Conservation (phyloP, 371 early-diverging fungal genomes). For the Dinochytrium kinnereticum region DNA sequence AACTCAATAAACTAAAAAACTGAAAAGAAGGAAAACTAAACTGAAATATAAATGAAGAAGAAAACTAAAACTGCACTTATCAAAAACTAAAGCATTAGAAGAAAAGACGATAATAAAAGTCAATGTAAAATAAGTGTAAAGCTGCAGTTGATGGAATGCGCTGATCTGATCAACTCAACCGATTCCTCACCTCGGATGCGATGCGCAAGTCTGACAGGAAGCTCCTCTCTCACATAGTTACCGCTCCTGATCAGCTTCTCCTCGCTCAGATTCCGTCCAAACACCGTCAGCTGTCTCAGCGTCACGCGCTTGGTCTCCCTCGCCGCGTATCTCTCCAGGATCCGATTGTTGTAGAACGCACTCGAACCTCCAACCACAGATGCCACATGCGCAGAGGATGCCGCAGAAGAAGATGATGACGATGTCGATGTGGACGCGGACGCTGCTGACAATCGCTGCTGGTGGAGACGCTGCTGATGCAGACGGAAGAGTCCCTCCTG, state of each 20-base stretch:
- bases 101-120: neutral
- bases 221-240: slow-evolving; percentile 88
- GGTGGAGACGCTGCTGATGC: slow-evolving; percentile 13
- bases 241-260: slow-evolving; percentile 77
- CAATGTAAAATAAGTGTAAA: neutral
- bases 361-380: neutral
- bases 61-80: too few species aligned
- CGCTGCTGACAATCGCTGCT: neutral
- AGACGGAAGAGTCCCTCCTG: slow-evolving; percentile 2
- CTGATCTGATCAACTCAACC: neutral
- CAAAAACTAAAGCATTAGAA: neutral
- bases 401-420: neutral
- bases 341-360: slow-evolving; percentile 85
- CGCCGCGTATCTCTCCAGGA: slow-evolving; percentile 82
- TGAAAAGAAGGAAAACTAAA: too few species aligned
- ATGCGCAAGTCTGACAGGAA: slow-evolving; percentile 90
- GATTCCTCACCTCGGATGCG: slow-evolving; percentile 71
- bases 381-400: neutral
- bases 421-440: slow-evolving; percentile 1
- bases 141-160: neutral
- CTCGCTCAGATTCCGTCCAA: slow-evolving; percentile 85
- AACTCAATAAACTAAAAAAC: too few species aligned
- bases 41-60: too few species aligned
- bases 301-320: slow-evolving; percentile 84
- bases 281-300: slow-evolving; percentile 89